Percentiles rank a stretch among this genome's conserved stretches.
These are phyloP conservation scores for Tuber aestivum DNA, from an alignment of 495 filamentous ascomycete genomes.

Conservation along the genomic window DNA sequence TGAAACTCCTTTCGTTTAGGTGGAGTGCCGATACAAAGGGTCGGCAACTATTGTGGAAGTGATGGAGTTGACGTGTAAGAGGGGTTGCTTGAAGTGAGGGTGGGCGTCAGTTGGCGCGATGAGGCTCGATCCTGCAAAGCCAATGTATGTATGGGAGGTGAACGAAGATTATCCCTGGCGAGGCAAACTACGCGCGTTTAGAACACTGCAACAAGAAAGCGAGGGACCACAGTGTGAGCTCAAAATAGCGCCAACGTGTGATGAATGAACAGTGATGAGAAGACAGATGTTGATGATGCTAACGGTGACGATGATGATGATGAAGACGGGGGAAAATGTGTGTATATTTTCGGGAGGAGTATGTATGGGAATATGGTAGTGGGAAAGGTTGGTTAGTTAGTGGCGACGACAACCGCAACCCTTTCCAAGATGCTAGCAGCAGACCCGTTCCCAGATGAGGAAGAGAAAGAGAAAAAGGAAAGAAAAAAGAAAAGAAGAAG, in stretches of 20 bases:
- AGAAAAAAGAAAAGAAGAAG: background rate
- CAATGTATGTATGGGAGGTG: constrained; percentile 29
- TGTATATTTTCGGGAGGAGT: constrained; percentile 23
- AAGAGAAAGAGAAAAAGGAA: background rate
- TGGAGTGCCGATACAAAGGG: constrained; percentile 22
- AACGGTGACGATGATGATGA: constrained; percentile 30
- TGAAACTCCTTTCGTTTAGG: constrained; percentile 25
- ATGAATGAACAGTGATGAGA: constrained; percentile 28
- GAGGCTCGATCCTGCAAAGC: constrained; percentile 30
- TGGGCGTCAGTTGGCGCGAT: constrained; percentile 33
- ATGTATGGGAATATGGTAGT: constrained; percentile 19
- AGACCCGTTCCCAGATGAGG: constrained; percentile 1
- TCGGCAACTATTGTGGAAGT: constrained; percentile 33
- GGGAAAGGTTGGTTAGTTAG: constrained; percentile 7
- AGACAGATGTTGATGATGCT: constrained; percentile 25
- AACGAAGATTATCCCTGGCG: constrained; percentile 33
- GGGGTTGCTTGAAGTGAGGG: constrained; percentile 28
- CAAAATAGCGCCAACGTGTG: constrained; percentile 20
- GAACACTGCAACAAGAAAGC: constrained; percentile 25
- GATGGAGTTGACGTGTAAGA: constrained; percentile 24
- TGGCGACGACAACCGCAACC: constrained; percentile 1
- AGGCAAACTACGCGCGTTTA: constrained; percentile 36
- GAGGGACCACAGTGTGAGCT: constrained; percentile 13
- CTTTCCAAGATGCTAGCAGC: background rate
- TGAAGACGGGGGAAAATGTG: constrained; percentile 22